Conservation (phyloP, 176 grass and related monocot genomes). For the Zoysia japonica region DNA sequence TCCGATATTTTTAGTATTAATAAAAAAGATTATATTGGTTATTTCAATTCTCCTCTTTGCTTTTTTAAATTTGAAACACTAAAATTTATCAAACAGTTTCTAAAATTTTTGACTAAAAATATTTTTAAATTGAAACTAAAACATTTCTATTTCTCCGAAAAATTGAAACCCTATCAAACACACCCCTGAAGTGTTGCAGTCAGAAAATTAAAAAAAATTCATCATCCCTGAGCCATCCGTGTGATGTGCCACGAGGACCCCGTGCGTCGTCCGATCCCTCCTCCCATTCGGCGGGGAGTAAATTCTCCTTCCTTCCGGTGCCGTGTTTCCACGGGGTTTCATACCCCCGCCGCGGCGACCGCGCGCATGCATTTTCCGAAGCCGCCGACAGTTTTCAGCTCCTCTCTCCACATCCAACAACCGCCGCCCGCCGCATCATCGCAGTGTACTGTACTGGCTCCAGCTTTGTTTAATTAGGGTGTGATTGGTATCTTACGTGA, state of each 20-base stretch:
- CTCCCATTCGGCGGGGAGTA: not conserved
- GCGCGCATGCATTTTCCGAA: not conserved
- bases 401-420: constrained; percentile 1
- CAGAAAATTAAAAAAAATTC: too few species aligned
- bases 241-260: not conserved
- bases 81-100: too few species aligned
- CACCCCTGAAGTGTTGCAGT: too few species aligned
- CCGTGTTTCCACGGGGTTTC: not conserved
- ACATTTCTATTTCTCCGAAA: too few species aligned
- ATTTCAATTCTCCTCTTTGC: too few species aligned
- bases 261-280: not conserved
- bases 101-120: too few species aligned
- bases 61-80: too few species aligned
- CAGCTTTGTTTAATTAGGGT: not conserved
- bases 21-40: too few species aligned
- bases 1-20: too few species aligned
- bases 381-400: constrained; percentile 10
- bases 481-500: too few species aligned
- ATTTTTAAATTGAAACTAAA: too few species aligned
- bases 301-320: not conserved
- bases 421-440: not conserved
- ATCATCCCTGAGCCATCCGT: not conserved
- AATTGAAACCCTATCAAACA: too few species aligned
- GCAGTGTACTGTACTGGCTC: not conserved
- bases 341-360: not conserved